Base-by-base conservation (phyloP, 768 basidiomycete species). In the Porphyrellus cyaneotinctus region DNA sequence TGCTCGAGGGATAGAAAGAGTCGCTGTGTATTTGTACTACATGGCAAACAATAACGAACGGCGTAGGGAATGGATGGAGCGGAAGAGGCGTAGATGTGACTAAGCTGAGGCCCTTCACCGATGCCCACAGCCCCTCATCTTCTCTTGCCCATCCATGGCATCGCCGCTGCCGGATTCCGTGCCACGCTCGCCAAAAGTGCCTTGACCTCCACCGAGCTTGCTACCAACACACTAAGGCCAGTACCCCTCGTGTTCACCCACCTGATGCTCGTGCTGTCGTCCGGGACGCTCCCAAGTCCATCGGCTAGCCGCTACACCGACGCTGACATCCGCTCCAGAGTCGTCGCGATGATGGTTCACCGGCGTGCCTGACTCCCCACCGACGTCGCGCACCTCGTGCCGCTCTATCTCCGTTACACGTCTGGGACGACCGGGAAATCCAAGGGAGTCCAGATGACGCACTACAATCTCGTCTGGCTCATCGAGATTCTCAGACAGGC, bases 391-490 rank as follows among this genome's bases (percentile, higher is more conserved):
- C 68, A 70, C 6, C 62, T 81, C 30, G 55, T 74, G 23, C 63
- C 88, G 0, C 67, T 74, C 4, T 81, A 81, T 57, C 62, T 90
- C 35, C 88, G 85, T 52, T 89, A 89, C 52, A 74, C 70, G 7
- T 72, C 70, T 64, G 89, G 89, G 6, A 91, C 89, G 1, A 89
- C 87, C 0, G 87, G 89, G 2, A 82, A 83, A 56, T 83, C 90
- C 3, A 93, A 92, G 68, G 90, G 80, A 6, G 79, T 82, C 18
- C 71, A 77, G 80, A 85, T 84, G 0, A 85, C 83, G 0, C 85
- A 86, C 64, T 74, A 78, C 52, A 92, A 92, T 59, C 65, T 92
- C 43, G 82, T 78, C 1, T 74, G 82, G 11, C 74, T 86, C 45
- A 59, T 85, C 6, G 73, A 78, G 43, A 83, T 83, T 18, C 66